Percentiles rank a stretch among this genome's conserved stretches.
Conservation (phyloP, 352 stramenopile genomes). For the Elongisporangium prolatum region DNA sequence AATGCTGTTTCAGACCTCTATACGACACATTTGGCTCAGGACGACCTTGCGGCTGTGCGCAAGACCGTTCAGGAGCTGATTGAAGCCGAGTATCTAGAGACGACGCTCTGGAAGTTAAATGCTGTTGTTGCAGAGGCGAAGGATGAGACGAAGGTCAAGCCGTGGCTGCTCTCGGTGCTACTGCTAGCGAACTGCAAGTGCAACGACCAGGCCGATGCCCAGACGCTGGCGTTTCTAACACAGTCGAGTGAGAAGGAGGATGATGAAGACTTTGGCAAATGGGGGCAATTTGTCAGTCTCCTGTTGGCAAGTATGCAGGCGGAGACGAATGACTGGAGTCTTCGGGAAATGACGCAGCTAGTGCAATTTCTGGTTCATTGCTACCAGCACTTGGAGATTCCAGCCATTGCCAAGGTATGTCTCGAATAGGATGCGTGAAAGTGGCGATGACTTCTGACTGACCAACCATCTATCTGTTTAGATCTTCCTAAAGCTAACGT, state of each 20-base stretch:
- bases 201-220: slow-evolving; percentile 2
- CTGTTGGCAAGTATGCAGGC: slow-evolving; percentile 21
- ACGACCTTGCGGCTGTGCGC: slow-evolving; percentile 13
- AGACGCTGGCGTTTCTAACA: background rate
- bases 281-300: slow-evolving; percentile 29
- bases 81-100: slow-evolving; percentile 33
- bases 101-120: slow-evolving; percentile 43
- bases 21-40: slow-evolving; percentile 17
- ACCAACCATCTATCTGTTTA: background rate
- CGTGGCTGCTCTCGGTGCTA: slow-evolving; percentile 39
- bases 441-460: no score
- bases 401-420: slow-evolving; percentile 30
- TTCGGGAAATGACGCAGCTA: slow-evolving; percentile 47
- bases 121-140: slow-evolving; percentile 9
- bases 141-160: slow-evolving; percentile 27
- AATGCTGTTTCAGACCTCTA: slow-evolving; percentile 33
- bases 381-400: slow-evolving; percentile 58
- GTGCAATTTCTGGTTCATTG: slow-evolving; percentile 58
- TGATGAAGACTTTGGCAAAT: slow-evolving; percentile 17
- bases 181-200: slow-evolving; percentile 31
- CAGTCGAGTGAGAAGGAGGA: background rate
- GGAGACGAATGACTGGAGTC: slow-evolving; percentile 14
- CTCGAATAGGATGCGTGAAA: background rate
- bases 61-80: slow-evolving; percentile 21
- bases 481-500: slow-evolving; percentile 55